Base-by-base conservation (phyloP, 805 yeast species). In the Saccharomycopsis oosterbeekiorum region DNA sequence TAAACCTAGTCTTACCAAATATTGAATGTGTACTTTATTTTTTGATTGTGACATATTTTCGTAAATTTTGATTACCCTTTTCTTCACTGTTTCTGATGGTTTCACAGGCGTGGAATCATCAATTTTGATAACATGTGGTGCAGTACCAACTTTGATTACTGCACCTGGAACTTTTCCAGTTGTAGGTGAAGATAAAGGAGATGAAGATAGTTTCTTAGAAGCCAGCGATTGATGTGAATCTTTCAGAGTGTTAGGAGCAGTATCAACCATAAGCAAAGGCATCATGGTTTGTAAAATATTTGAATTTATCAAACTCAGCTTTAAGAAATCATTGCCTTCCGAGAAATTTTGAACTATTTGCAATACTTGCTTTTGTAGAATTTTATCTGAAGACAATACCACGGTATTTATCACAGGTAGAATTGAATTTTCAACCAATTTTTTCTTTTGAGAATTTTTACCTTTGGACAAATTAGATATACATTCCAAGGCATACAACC, bases 401-500 rank as follows among this genome's bases (percentile, higher is more conserved):
- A 61, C 59, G 34, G 62, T 56, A 42, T 61, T 63, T 21, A 63
- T 59, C 34, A 63, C 65, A 12, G 65, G 64, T 21, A 63, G 41
- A 14, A 63, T 59, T 19, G 57, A 29, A 47, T 63, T 61, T 29
- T 63, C 64, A 14, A 62, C 65, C 40, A 63, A 57, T 54, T 59
- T 29, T 36, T 61, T 63, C 53, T 63, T 63, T 43, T 63, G 65
- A 11, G 64, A 59, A 50, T 60, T 63, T 47, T 59, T 59, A 15
- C 65, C 65, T 34, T 59, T 61, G 3, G 65, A 63, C n/a, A 63
- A 41, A 21, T 61, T 63, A 1, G 61, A 58, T 14, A 63, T 59
- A 39, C 64, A 61, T 53, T 63, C 64, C 37, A 63, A 58, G 11
- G 65, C 65, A 39, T 63, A 61, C n/a, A 63, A 37, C 24, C 65